A percentile compares a stretch with the other conserved stretches of the same genome.
phyloP scores from a whole-genome alignment of 495 filamentous ascomycete genomes.

The Penicillium bialowiezense region DNA sequence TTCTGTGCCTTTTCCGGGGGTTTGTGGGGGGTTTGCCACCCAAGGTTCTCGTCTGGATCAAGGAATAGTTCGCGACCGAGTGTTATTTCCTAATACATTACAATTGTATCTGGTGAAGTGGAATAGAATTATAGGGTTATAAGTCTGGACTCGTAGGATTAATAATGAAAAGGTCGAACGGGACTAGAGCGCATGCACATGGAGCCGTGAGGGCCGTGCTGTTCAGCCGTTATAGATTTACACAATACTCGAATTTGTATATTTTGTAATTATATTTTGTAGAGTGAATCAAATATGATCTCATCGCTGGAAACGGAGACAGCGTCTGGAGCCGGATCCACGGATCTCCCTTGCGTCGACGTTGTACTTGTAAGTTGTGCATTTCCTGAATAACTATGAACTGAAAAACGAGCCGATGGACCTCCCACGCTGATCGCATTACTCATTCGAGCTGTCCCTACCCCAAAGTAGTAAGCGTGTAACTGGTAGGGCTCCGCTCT shows the following conservation, averaged over 20 bases:
- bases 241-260: no score
- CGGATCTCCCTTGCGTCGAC: background rate
- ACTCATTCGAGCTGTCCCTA: background rate
- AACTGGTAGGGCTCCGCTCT: background rate
- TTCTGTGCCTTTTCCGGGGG: background rate
- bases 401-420: background rate
- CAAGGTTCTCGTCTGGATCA: no score
- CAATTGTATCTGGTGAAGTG: no score
- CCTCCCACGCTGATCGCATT: background rate
- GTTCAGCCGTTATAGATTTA: background rate
- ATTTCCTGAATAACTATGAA: background rate
- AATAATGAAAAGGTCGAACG: background rate
- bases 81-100: no score
- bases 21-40: no score
- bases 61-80: no score
- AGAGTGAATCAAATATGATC: background rate
- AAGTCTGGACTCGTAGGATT: constrained; percentile 1
- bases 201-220: background rate
- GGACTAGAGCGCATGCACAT: background rate
- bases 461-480: background rate
- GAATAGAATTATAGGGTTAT: background rate
- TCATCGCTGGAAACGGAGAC: background rate
- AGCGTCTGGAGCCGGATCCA: background rate
- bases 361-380: background rate
- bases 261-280: background rate